Base-by-base conservation (phyloP, 441 rosid species). In the Adansonia grandidieri region DNA sequence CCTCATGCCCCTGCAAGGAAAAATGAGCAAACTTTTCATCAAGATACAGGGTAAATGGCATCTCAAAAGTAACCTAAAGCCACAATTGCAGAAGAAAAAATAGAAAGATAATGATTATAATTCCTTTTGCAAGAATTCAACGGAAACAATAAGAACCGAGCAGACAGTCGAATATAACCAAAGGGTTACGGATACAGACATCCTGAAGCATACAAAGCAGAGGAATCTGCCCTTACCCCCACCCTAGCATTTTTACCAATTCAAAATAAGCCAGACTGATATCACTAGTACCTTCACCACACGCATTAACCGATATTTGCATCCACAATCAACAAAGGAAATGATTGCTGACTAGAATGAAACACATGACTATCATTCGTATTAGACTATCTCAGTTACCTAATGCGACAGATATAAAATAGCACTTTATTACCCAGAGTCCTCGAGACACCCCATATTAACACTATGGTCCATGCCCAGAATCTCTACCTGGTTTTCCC, bases 1-100 rank as follows among this genome's bases (percentile, higher is more conserved):
- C 98, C 83, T 94, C 98, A 57, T 93, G 95, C 24, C 98, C 99
- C 99, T 96, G 87, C 73, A 79, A 78, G 50, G 53, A 50, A 82
- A 3, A 64, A 14, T 54, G 32, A 37, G 28, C 24, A 32, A 32
- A n/a, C 48, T 9, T 72, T 54, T 7, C 3, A 40, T 72, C 24
- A 72, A 57, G 51, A 56, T 56, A 72, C 10, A 17, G 2, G 24
- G 61, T 3, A 7, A 13, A 70, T 50, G 24, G 37, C 75, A 54
- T 54, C 47, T 71, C 44, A 54, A 32, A 71, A 54, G 50, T 54
- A 71, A 32, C 63, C 57, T 14, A 32, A n/a, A 53, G 45, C 28
- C 17, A 9, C 19, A 15, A 66, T 42, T 42, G 51, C 8, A 1
- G 51, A 2, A 9, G 5, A 71, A 71, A 37, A 32, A 9, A 5